Evolutionary conservation across 2,329 filamentous ascomycete species (phyloP), one percentile per base, ranked within the genome.

Genomic region (Drechmeria coniospora): DNA sequence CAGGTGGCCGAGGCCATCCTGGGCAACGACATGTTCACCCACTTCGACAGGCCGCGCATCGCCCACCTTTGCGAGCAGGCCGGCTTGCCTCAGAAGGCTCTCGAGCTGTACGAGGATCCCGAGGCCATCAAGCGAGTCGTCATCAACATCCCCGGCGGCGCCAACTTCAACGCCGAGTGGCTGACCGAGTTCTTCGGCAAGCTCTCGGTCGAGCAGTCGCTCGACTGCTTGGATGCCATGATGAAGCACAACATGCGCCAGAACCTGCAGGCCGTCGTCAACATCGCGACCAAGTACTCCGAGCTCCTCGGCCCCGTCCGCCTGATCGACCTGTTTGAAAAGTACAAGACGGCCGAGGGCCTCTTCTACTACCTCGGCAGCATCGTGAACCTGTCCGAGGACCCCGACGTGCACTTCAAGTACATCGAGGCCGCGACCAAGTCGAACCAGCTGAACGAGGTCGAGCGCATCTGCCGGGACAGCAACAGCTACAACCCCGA

Each of bases 291-390:
- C 41, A 98, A 98, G 56, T 98, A 93, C 59, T 94, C 87, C 0
- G 92, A 98, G 47, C 72, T 95, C 7, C 71, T 98, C 16, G 87
- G 86, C 7, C 64, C 90, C n/a, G 77, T 74, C 32, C 75, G 74
- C 29, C 68, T 98, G 40, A 92, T 98, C 37, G 83, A 92, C 40
- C 69, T 98, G 6, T 79, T 98, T 28, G 90, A 98, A 62, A 94
- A 92, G 63, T 92, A 95, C 62, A 86, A 90, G 55, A 95, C 90
- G 20, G 77, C 83, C 4, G 90, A 98, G 55, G 90, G 90, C 51
- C 74, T 98, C 4, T 98, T 90, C 69, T 94, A 93, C 63, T 98
- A 94, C 59, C 74, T 98, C 11, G 90, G 90, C 35, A 93, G 86
- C 51, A 92, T 98, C 42, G 87, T 98, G 56, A 98, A 98, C 52